A percentile compares a stretch with the other conserved stretches of the same genome.
Conservation (phyloP, 352 stramenopile species). For the Phytophthora vignae region DNA sequence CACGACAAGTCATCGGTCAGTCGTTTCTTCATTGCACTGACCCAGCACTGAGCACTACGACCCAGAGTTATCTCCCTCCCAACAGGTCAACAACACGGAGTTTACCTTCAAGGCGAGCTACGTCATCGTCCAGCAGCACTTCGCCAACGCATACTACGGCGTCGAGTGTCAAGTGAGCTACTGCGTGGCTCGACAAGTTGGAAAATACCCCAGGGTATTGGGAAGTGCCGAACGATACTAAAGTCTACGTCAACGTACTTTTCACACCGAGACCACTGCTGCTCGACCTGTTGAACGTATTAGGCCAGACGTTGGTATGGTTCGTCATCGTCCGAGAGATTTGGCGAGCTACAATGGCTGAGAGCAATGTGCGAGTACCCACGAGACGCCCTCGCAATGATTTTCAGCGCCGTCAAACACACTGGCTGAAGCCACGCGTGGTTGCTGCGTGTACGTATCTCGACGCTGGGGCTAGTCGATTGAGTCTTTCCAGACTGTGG, state of each 20-base stretch:
- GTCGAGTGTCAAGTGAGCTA: slow-evolving; percentile 29
- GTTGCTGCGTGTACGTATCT: slow-evolving; percentile 8
- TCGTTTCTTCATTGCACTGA: slow-evolving; percentile 28
- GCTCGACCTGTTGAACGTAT: slow-evolving; percentile 17
- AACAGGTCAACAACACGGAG: slow-evolving; percentile 5
- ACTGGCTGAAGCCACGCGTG: neutral
- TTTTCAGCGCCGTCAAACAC: neutral
- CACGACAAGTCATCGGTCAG: slow-evolving; percentile 5
- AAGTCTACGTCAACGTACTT: slow-evolving; percentile 24
- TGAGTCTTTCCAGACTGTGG: slow-evolving; percentile 27
- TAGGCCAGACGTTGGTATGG: slow-evolving; percentile 21
- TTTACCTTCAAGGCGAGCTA: slow-evolving; percentile 33
- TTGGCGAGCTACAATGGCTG: neutral
- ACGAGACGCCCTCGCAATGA: neutral
- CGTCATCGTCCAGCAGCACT: slow-evolving; percentile 34
- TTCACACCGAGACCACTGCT: slow-evolving; percentile 26
- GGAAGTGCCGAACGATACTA: slow-evolving; percentile 17
- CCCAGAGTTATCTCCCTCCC: neutral
- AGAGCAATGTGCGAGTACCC: slow-evolving; percentile 7
- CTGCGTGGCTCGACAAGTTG: slow-evolving; percentile 25
- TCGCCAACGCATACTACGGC: slow-evolving; percentile 21
- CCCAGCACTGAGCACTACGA: slow-evolving; percentile 1
- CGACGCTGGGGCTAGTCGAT: slow-evolving; percentile 4
- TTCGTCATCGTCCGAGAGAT: slow-evolving; percentile 16
- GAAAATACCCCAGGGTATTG: slow-evolving; percentile 20